These are phyloP conservation scores for Pulicaria dysenterica DNA, from an alignment of 129 eudicot genomes.

Conservation along the genomic window DNA sequence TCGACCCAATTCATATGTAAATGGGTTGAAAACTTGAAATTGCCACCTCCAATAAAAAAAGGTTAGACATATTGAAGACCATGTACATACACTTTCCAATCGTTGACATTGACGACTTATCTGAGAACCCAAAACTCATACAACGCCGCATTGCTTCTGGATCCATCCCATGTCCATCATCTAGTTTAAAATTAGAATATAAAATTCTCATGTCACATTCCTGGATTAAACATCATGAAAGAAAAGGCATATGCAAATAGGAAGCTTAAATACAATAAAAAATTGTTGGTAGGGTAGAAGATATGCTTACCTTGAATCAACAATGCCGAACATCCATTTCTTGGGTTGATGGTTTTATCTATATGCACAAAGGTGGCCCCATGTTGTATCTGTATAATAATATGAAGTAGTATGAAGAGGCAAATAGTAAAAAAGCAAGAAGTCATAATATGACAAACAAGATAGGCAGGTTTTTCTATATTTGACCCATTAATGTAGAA, in stretches of 20 bases:
- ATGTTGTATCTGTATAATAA: slow-evolving; percentile 63
- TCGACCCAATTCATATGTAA: background rate
- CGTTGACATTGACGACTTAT: slow-evolving; percentile 59
- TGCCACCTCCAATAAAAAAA: background rate
- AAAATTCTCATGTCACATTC: slow-evolving; percentile 12
- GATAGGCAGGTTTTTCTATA: slow-evolving; percentile 5
- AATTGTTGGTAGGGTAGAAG: background rate
- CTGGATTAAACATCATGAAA: background rate
- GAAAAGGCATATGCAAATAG: background rate
- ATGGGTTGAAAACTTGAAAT: background rate
- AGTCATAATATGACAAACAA: slow-evolving; percentile 5
- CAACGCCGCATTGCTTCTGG: slow-evolving; percentile 85
- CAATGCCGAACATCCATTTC: slow-evolving; percentile 72
- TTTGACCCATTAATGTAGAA: background rate
- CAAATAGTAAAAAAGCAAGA: slow-evolving; percentile 16
- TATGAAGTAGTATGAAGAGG: slow-evolving; percentile 21
- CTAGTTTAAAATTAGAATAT: slow-evolving; percentile 37
- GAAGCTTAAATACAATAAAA: slow-evolving; percentile 1
- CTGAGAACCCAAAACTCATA: slow-evolving; percentile 93
- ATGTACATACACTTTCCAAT: slow-evolving; percentile 79
- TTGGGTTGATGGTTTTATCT: slow-evolving; percentile 70
- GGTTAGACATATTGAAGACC: background rate
- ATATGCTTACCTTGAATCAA: slow-evolving; percentile 70
- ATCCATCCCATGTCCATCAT: slow-evolving; percentile 95
- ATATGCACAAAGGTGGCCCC: slow-evolving; percentile 80